Evolutionary conservation across 495 filamentous ascomycete species (phyloP), one percentile per base, ranked within the genome.

Genomic region (Aspergillus campestris): DNA sequence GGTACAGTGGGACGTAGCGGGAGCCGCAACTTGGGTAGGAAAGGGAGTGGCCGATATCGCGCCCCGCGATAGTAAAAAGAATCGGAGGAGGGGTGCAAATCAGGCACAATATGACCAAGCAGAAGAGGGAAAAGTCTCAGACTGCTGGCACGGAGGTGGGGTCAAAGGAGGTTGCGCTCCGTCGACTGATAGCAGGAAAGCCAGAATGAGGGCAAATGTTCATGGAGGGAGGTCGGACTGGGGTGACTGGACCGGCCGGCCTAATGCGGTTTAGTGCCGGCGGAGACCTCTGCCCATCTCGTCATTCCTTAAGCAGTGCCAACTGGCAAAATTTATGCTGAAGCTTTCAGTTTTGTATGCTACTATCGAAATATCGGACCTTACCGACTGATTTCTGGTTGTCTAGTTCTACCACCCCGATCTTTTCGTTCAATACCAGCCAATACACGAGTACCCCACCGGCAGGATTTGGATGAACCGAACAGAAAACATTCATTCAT

Each of bases 11-110:
- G 50, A 57, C 49, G 53, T 49, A 36, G 55, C 47, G 48, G 47
- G 45, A 49, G 44, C 46, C 49, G 43, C 43, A 48, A 38, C 36
- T 50, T 38, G 18, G 18, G 10, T 28, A 32, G 43, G 38, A 31
- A 54, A 58, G 55, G 47, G 55, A 55, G 49, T 38, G 55, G 55
- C 55, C 44, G 48, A 41, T 50, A 53, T 13, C 34, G 18, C 18
- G 18, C 18, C 31, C 27, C 42, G 6, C 27, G n/a, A 49, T 40
- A 40, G 13, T 45, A 35, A 14, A 38, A 40, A 6, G 32, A 42
- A 34, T 30, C 29, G 31, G 38, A 40, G 42, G 36, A 46, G 14
- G 28, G 31, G 32, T 31, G 31, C 13, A 38, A 35, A 37, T 7
- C 4, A 37, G 7, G 18, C 24, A 33, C 37, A 34, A 34, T 30